Evolutionary conservation across 2,329 filamentous ascomycete genomes (phyloP), one percentile per base, ranked within the genome.

Genomic region (Aspergillus fischeri): DNA sequence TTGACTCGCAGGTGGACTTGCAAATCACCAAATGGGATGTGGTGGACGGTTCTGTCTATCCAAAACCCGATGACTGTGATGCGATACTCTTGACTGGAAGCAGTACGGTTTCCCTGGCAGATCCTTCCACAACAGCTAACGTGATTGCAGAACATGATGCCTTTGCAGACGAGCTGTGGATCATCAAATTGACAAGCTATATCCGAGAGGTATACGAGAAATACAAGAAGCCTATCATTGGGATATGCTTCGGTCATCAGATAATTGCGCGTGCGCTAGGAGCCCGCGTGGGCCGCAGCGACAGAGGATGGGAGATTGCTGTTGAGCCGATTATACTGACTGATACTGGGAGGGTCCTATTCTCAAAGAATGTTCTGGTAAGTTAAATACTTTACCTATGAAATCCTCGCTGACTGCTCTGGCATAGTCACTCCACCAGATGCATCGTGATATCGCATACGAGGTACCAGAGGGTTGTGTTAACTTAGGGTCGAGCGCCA

Each of bases 171-270:
- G 71, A 78, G 35, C 65, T 71, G 0, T 81, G 78, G 79, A 80
- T 81, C 52, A 48, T 77, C 20, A 68, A 70, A 17, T 68, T 81
- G 21, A 74, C 75, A 25, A 68, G 73, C 55, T 81, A 75, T 52
- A 67, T 77, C 6, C 68, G 73, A 10, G 64, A 68, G 3, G 62
- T 65, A 17, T 49, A 65, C 1, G 42, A 60, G 6, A 29, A 57
- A 2, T 52, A 63, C 21, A 54, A 60, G 10, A 69, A 66, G 53
- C 73, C 70, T 5, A 67, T 80, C 0, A 69, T 80, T 9, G 79
- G 79, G 1, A 71, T 80, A 41, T 81, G 79, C 60, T 81, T 80
- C 60, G 78, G 79, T 1, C 78, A 81, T 51, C 78, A 81, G 64
- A 79, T 81, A 28, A 62, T 81, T 32, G 79, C 73, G 1, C 69